phyloP scores from a whole-genome alignment of 2,329 filamentous ascomycete genomes.

The Trichoderma oligosporum region DNA sequence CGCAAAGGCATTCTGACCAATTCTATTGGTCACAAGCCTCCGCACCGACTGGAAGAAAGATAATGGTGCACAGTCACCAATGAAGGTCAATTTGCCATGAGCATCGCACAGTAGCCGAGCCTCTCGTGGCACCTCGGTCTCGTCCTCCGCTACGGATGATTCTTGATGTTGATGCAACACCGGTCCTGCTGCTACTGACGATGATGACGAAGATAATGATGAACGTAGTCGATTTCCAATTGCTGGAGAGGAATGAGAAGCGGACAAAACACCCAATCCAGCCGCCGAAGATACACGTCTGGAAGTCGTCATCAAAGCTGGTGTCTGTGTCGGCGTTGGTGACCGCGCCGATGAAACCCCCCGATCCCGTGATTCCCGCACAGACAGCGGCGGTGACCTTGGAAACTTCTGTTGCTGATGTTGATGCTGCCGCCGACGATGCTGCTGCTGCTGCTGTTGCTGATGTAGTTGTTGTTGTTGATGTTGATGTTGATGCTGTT shows the following conservation, averaged over 20 bases:
- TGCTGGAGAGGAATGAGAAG: not conserved
- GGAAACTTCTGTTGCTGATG: not conserved
- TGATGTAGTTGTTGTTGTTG: too few species aligned
- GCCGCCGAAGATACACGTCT: conserved; percentile 18
- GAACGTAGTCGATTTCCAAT: not conserved
- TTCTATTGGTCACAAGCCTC: conserved; percentile 47
- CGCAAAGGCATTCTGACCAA: conserved; percentile 49
- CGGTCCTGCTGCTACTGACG: too few species aligned
- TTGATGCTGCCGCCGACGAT: conserved; percentile 18
- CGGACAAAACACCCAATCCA: conserved; percentile 13
- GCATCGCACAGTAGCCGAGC: conserved; percentile 50
- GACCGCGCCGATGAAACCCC: conserved; percentile 8
- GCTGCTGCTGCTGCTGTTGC: conserved; percentile 20
- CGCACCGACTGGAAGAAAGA: conserved; percentile 55
- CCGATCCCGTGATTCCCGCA: conserved; percentile 7
- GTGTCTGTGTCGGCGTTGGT: conserved; percentile 20
- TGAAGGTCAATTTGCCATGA: conserved; percentile 53
- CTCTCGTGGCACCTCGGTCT: conserved; percentile 53
- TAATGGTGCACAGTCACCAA: conserved; percentile 54
- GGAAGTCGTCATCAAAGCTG: conserved; percentile 22
- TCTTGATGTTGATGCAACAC: conserved; percentile 11
- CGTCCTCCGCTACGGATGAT: conserved; percentile 40
- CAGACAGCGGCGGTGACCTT: conserved; percentile 16
- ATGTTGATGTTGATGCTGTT: not conserved
- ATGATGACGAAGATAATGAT: not conserved